These are phyloP conservation scores for Nigrospora oryzae DNA, from an alignment of 2,329 filamentous ascomycete species.

Conservation along the genomic window DNA sequence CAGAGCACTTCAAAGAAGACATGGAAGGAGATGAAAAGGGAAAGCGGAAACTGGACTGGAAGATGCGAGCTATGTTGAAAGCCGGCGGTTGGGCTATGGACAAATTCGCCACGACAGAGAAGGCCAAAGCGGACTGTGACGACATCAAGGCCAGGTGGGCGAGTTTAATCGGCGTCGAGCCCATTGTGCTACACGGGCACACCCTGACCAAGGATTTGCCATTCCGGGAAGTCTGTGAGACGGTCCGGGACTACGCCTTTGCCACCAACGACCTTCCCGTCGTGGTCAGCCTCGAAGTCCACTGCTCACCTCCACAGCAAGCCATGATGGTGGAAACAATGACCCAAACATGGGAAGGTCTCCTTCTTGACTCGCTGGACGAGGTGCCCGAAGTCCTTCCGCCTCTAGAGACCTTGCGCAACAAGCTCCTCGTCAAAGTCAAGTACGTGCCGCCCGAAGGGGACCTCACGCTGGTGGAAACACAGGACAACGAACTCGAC, in stretches of 20 bases:
- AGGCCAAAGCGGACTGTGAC: conserved; percentile 46
- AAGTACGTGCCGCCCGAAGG: conserved; percentile 50
- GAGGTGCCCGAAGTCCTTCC: conserved; percentile 37
- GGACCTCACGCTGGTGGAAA: conserved; percentile 4
- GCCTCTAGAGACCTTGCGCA: conserved; percentile 60
- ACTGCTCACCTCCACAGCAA: conserved; percentile 73
- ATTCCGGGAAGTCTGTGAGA: conserved; percentile 76
- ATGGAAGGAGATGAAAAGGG: conserved; percentile 31
- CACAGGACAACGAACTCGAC: conserved; percentile 14
- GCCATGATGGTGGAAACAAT: conserved; percentile 88
- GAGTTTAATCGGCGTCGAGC: conserved; percentile 51
- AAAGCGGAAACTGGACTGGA: background rate
- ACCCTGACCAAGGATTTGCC: conserved; percentile 82
- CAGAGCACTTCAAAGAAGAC: conserved; percentile 46
- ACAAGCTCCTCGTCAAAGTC: conserved; percentile 79
- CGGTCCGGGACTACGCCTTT: conserved; percentile 75
- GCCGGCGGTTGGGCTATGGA: background rate
- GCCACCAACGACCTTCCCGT: conserved; percentile 68
- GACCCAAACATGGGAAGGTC: conserved; percentile 66
- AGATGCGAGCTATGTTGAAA: background rate
- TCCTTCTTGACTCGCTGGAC: conserved; percentile 52
- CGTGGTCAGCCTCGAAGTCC: conserved; percentile 90
- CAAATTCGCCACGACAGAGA: conserved; percentile 31
- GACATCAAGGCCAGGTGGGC: conserved; percentile 55
- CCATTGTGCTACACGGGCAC: conserved; percentile 76